Evolutionary conservation across 2,329 filamentous ascomycete species (phyloP), one percentile per base, ranked within the genome.

Genomic region (Trichoderma koningiopsis): DNA sequence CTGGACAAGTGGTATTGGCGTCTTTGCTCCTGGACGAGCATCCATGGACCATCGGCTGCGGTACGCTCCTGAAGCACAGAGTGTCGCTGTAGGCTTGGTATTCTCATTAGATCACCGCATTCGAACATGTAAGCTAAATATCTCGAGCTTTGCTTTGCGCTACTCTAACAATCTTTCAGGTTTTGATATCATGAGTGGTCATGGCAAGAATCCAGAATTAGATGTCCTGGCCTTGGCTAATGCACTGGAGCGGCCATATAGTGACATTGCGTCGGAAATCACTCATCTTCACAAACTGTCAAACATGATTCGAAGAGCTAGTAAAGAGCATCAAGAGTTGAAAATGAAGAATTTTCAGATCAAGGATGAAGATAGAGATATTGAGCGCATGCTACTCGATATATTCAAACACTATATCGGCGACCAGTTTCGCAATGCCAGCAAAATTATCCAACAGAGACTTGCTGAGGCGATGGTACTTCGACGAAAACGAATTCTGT

Each of bases 381-480:
- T 62, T 2, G 72, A 56, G 16, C 16, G 5, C 3, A 16, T 10
- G 3, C 27, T 56, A 8, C 16, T 56, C 27, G 13, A 10, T 0
- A 27, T 70, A 16, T 73, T 71, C 24, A 31, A 22, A n/a, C 68
- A 35, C 10, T 55, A 74, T 27, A 68, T 73, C 4, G 3, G 13
- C 29, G 69, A 70, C 19, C 35, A 58, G 24, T 74, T 74, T 19
- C 71, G 72, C 2, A 52, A 27, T 5, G 55, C 35, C 11, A 68
- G 37, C 31, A 47, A 72, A 0, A 43, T 22, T 1, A 60, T 74
- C 14, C 68, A 57, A 7, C 19, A 68, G 6, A 66, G 71, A 8
- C 70, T 74, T 4, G 71, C 67, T 5, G 6, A 40, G 0, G 22
- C 67, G 0, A 74, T 74, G 72, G 5, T 73, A 0, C 14, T 72